Base-by-base conservation (phyloP, 2,329 filamentous ascomycete species). In the Paraphaeosphaeria minitans region DNA sequence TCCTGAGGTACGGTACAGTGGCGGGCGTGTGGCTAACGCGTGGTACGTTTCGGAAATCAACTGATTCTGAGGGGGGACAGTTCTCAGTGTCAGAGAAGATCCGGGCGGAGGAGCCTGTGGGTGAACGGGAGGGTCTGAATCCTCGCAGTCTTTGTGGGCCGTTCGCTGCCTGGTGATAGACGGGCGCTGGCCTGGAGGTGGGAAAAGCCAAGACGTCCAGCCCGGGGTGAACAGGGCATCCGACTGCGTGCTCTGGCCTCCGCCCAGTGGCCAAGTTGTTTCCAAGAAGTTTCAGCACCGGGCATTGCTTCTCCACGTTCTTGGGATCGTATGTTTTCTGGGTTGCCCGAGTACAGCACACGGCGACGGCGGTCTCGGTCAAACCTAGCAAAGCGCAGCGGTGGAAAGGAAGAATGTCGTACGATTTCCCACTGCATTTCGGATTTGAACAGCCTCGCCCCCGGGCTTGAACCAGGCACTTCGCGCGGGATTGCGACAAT, bases 21-120 rank as follows among this genome's bases (percentile, higher is more conserved):
- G 29, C 29, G 29, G 29, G 29, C 8, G 2, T 31, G 29, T 31
- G 29, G 29, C 29, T 31, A 31, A 31, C 8, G 29, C 29, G 29
- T 31, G 46, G 21, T 43, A 8, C 42, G 57, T 59, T 53, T 59
- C 48, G 29, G 50, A 12, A 49, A 43, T 59, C 53, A 43, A 4
- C 53, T 59, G 57, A 59, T 59, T 59, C 52, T 43, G n/a, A 55
- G 57, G 57, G 47, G 57, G 12, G n/a, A 29, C 29, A 14, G n/a
- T 47, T 29, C 9, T 4, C 31, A 27, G 39, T 21, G 56, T 49
- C 7, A 19, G 45, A 53, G 50, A 43, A 29, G 29, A 33, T 19
- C 41, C 33, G 21, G 37, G 49, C n/a, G 50, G 48, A n/a, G 35
- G 8, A 27, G 21, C 29, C 12, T 16, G 46, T 35, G 33, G 47